Evolutionary conservation across 805 yeast species (phyloP), one percentile per base, ranked within the genome.

Genomic region (Schwanniomyces occidentalis): DNA sequence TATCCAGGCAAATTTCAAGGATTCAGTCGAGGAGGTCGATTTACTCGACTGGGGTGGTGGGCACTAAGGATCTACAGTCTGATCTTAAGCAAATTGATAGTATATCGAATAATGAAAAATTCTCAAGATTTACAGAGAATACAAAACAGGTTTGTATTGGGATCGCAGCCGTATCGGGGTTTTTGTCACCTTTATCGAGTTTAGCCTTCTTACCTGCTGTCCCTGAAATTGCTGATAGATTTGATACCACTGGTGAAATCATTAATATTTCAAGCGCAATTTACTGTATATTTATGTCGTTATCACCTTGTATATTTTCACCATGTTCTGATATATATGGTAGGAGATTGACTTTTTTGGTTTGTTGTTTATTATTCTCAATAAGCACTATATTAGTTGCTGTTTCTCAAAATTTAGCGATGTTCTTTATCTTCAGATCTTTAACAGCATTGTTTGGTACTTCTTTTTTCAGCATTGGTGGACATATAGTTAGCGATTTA

Each of bases 291-390:
- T 61, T 69, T 44, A 76, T 77, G 80, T 73, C 78, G 4, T 29
- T 71, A 1, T 71, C 80, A 2, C 80, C 82, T 2, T 65, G 76
- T 41, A 20, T 76, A 3, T 54, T 69, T 35, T 63, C 72, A 1
- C 82, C 82, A 4, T 51, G 72, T 30, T 66, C 73, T n/a, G 72
- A 75, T 30, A 60, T 73, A 1, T 77, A 76, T 44, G 83, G 83
- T 1, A 54, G 77, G 30, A 58, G 71, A 38, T 51, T 60, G 10
- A 51, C 68, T 13, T 69, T 77, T 46, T 32, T 76, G 12, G 36
- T 63, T 4, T 72, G 78, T 40, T 40, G 68, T 1, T 31, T 56
- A 0, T 48, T 63, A 4, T 64, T 48, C 36, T 42, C 36, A 13
- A 16, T 54, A 1, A 30, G 43, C 13, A 34, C 53, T 8, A 37